These are phyloP conservation scores for Leptographium lundbergii DNA, from an alignment of 2,329 filamentous ascomycete genomes.

Conservation along the genomic window DNA sequence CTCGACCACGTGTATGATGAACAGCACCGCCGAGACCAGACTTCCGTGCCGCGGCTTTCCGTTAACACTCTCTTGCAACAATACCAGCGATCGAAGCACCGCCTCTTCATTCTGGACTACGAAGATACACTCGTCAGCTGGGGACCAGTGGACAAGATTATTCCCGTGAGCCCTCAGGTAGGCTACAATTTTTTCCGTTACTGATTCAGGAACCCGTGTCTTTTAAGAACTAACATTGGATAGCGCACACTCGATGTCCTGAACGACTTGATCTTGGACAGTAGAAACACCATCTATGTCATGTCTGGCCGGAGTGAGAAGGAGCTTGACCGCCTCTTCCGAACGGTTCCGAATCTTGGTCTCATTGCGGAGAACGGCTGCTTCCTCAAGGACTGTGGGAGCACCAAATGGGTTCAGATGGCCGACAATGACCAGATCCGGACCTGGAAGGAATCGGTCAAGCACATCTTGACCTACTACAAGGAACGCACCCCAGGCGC, in stretches of 20 bases:
- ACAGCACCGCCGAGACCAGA: conserved; percentile 73
- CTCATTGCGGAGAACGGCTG: conserved; percentile 92
- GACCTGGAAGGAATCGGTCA: conserved; percentile 75
- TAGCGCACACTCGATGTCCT: conserved; percentile 71
- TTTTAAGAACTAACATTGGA: background rate
- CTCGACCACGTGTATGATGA: conserved; percentile 70
- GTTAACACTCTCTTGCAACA: conserved; percentile 48
- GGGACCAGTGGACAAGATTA: conserved; percentile 72
- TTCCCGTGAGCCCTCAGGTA: conserved; percentile 65
- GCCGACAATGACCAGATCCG: conserved; percentile 57
- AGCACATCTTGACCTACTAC: conserved; percentile 77
- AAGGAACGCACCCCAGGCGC: conserved; percentile 79
- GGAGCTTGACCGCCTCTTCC: conserved; percentile 78
- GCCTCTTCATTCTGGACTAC: conserved; percentile 85
- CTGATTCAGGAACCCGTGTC: too few species aligned
- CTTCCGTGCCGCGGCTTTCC: conserved; percentile 74
- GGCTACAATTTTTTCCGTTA: background rate
- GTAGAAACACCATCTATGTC: conserved; percentile 77
- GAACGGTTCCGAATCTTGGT: conserved; percentile 68
- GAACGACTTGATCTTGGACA: conserved; percentile 68
- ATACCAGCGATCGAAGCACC: conserved; percentile 53
- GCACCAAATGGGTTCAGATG: conserved; percentile 63
- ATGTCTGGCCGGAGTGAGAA: conserved; percentile 85
- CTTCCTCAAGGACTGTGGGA: conserved; percentile 63
- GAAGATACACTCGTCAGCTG: conserved; percentile 86